Evolutionary conservation across 495 filamentous ascomycete genomes (phyloP).

Genomic region (Viridothelium virens): DNA sequence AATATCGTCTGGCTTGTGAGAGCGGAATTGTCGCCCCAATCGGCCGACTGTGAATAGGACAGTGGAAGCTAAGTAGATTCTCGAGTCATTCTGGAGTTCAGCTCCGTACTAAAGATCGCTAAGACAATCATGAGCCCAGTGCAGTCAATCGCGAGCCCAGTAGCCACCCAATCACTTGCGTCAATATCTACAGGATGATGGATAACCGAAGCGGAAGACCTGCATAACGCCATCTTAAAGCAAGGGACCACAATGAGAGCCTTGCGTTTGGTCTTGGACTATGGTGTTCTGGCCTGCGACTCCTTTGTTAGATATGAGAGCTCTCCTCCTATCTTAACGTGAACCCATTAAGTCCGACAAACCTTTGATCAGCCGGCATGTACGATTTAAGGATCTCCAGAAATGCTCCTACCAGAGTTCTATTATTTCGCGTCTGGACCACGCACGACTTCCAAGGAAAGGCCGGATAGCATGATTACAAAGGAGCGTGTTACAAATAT

Average conservation of each 20-base stretch:
- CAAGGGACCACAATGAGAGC: neutral
- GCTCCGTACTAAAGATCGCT: no score
- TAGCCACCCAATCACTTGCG: no score
- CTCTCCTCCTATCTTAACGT: neutral
- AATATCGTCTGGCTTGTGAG: neutral
- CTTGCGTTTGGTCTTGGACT: neutral
- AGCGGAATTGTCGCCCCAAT: no score
- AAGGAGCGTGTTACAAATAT: neutral
- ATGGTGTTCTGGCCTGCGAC: neutral
- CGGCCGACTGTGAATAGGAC: no score
- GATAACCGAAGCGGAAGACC: neutral
- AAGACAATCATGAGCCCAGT: no score
- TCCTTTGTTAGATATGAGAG: neutral
- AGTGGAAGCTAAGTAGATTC: no score
- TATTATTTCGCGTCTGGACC: neutral
- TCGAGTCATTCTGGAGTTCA: no score
- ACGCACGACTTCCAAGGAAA: neutral
- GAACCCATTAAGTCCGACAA: neutral
- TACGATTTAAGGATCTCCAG: neutral
- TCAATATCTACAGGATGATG: neutral
- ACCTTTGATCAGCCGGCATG: neutral
- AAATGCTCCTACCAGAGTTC: neutral
- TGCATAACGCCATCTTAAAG: neutral
- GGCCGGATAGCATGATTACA: neutral
- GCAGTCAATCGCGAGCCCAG: no score